A percentile compares a stretch with the other conserved stretches of the same genome.
These are phyloP conservation scores for Suillus plorans DNA, from an alignment of 768 basidiomycete genomes.

Conservation along the genomic window DNA sequence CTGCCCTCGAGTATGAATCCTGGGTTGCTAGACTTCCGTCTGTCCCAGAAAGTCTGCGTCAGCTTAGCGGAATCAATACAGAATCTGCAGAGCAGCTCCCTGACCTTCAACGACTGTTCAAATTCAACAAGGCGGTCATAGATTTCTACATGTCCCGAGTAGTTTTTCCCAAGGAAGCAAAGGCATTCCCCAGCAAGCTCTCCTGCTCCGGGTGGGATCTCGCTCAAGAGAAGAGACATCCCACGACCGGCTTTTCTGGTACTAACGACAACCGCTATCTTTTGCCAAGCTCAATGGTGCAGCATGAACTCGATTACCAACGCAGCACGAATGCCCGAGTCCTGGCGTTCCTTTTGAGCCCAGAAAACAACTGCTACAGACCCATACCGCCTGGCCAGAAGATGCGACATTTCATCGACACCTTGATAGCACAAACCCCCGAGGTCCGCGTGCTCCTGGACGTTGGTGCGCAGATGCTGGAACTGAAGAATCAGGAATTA, in stretches of 20 bases:
- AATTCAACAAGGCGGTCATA: conserved; percentile 27
- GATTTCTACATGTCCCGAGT: conserved; percentile 37
- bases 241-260: conserved; percentile 36
- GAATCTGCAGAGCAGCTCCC: conserved; percentile 29
- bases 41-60: conserved; percentile 21
- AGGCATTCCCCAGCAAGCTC: conserved; percentile 35
- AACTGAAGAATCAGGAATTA: conserved; percentile 43
- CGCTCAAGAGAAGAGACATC: conserved; percentile 22
- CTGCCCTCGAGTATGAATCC: conserved; percentile 28
- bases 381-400: conserved; percentile 12
- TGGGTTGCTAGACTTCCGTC: conserved; percentile 25
- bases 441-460: conserved; percentile 50
- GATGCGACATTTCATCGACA: conserved; percentile 21
- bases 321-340: conserved; percentile 46
- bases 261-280: conserved; percentile 41
- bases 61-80: conserved; percentile 23
- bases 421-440: conserved; percentile 35
- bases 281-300: conserved; percentile 34
- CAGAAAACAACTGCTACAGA: conserved; percentile 19
- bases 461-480: conserved; percentile 58
- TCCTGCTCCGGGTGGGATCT: conserved; percentile 39
- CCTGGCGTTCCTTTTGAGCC: conserved; percentile 29
- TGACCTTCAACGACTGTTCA: conserved; percentile 28
- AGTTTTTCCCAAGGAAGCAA: conserved; percentile 39
- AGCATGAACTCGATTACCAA: conserved; percentile 28